phyloP scores from a whole-genome alignment of 768 basidiomycete genomes.

The Boletus insuetus region DNA sequence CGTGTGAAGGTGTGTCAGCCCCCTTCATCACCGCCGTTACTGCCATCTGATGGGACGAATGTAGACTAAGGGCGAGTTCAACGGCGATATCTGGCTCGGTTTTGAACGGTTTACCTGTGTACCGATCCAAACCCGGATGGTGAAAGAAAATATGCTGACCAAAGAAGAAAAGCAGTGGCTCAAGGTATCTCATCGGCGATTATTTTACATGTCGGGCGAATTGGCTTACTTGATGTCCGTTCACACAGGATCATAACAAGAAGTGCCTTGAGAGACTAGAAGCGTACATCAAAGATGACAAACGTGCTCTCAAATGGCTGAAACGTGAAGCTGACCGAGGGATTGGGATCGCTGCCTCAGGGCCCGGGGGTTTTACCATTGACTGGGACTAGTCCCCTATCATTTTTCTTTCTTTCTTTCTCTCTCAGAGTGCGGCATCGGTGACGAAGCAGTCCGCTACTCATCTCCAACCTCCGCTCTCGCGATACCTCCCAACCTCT shows the following conservation, averaged over 20 bases:
- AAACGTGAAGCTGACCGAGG: conserved; percentile 72
- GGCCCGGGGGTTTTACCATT: conserved; percentile 69
- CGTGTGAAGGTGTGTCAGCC: conserved; percentile 43
- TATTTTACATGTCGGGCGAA: background rate
- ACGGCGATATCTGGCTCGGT: conserved; percentile 77
- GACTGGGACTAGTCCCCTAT: conserved; percentile 62
- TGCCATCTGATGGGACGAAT: conserved; percentile 6
- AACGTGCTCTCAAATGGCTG: conserved; percentile 78
- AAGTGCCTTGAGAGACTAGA: conserved; percentile 62
- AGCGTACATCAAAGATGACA: conserved; percentile 70
- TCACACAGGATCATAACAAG: conserved; percentile 74
- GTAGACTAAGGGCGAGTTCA: conserved; percentile 70
- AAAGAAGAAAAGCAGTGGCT: conserved; percentile 88
- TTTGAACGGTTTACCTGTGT: conserved; percentile 94
- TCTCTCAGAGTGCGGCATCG: conserved; percentile 2
- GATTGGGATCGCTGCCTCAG: conserved; percentile 63
- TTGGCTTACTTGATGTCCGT: conserved; percentile 8
- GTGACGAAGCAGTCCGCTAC: background rate
- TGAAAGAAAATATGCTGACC: conserved; percentile 79
- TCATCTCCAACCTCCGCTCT: conserved; percentile 2
- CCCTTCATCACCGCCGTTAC: conserved; percentile 4
- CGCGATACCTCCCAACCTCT: conserved; percentile 23
- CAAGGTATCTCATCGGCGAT: conserved; percentile 45
- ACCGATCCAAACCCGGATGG: conserved; percentile 89
- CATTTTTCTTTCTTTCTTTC: background rate